Evolutionary conservation across 2,329 filamentous ascomycete species (phyloP), one percentile per base, ranked within the genome.

Genomic region (Fusarium sp.): DNA sequence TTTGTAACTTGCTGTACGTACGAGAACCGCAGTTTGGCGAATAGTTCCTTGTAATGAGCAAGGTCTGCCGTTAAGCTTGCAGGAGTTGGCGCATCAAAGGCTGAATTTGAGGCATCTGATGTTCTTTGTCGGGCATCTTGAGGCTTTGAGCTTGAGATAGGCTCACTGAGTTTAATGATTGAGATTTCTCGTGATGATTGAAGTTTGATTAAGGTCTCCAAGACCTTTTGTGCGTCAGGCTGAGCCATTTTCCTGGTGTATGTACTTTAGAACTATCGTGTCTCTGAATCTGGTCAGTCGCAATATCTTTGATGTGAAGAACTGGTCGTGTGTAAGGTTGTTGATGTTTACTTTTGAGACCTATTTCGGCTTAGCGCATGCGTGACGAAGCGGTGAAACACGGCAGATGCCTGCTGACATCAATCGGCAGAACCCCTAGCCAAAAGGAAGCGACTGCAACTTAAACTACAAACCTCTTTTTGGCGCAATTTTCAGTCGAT

Each of bases 1-100:
- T 98, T 99, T 44, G 95, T 98, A 66, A 98, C 94, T 83, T 98
- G 96, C 80, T 99, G 96, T 72, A 97, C 92, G 80, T 98, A 98
- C 68, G 92, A 96, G 83, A 98, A 98, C 72, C 95, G 93, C 39
- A 98, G 86, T 81, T 99, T 98, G 41, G 93, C 91, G 80, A 98
- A 99, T 20, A 98, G 87, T 80, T 97, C 94, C 81, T 92, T 93
- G 82, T 98, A 97, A 79, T 98, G 94, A 30, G 86, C 84, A 27
- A 98, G 84, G 78, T 98, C 95, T 27, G 92, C 92, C 68, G 92
- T 89, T 9, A 98, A 84, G 19, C 90, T 90, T 17, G 91, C 87
- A 0, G 94, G 93, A 11, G 90, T 92, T 19, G 88, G 87, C 63
- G 86, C 88, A 69, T 90, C 88, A 65, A 89, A 84, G 23, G 86